phyloP scores from a whole-genome alignment of 345 rosid species.

The Euphorbia tirucalli region DNA sequence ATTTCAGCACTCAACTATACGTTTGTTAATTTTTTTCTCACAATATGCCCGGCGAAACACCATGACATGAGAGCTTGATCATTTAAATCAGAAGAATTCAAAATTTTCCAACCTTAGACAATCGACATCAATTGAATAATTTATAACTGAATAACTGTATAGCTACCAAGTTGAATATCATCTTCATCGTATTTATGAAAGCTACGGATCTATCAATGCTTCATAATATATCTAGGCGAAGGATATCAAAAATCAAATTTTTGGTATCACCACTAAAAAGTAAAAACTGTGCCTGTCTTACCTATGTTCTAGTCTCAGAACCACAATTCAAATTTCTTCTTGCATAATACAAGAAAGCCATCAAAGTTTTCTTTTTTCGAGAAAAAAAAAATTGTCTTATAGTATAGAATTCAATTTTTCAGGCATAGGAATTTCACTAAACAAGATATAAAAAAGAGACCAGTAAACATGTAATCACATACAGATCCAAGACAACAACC shows the following conservation, averaged over 20 bases:
- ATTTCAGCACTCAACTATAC: too few species aligned
- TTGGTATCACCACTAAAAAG: background rate
- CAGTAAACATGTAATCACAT: background rate
- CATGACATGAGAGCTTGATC: too few species aligned
- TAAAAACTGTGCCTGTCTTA: background rate
- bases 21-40: too few species aligned
- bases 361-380: too few species aligned
- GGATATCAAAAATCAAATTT: background rate
- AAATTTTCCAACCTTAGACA: background rate
- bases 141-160: background rate
- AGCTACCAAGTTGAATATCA: background rate
- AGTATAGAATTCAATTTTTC: background rate
- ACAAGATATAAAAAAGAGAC: background rate
- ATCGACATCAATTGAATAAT: background rate
- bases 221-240: background rate
- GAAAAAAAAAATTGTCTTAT: background rate
- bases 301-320: background rate
- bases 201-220: background rate
- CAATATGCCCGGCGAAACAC: too few species aligned
- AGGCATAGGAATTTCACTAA: background rate
- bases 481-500: background rate
- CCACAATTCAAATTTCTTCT: background rate
- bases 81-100: background rate
- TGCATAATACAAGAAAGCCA: background rate
- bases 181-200: background rate